Base-by-base conservation (phyloP, 805 yeast genomes). In the Wickerhamiella sorbophila region DNA sequence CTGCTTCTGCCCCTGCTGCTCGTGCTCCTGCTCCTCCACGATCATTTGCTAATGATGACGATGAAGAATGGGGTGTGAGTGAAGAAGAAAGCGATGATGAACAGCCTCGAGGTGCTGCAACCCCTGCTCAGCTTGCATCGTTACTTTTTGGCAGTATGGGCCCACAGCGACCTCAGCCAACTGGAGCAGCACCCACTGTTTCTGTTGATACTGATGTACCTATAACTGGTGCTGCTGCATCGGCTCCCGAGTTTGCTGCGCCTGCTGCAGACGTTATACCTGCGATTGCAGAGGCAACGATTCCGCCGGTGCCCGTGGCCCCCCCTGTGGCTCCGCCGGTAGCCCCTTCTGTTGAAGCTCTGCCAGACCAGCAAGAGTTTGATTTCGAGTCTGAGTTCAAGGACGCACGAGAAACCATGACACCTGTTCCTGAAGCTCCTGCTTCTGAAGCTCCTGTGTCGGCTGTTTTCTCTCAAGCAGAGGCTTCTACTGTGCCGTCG, bases 81-180 rank as follows among this genome's bases (percentile, higher is more conserved):
- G 59, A 52, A 14, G 64, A 57, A 14, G 63, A 54, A 20, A 54
- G 55, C n/a, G 59, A 53, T 16, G 61, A 51, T 17, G 57, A 49
- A 1, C 41, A 47, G 4, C 53, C 54, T 4, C 47, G 56, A 8
- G 60, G 60, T 10, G 53, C 57, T n/a, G 58, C 58, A 3, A 61
- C 65, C 24, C 63, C 70, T 8, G 59, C 66, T 3, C 63, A 62
- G 41, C 53, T 65, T 21, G 70, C 70, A 5, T 63, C 67, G 18
- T 45, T 64, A 45, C 49, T 65, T 44, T 66, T 65, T 44, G 64
- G 69, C 8, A 58, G 65, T 5, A 65, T 65, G 69, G 66, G 57
- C 24, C 53, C 53, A 21, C 44, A 54, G 22, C 54, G 56, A 3
- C 40, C 51, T 15, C 46, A 43, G 18, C 31, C 42, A 8, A 29